phyloP scores from a whole-genome alignment of 2,329 filamentous ascomycete genomes.

The Fusarium solani-melongenae region DNA sequence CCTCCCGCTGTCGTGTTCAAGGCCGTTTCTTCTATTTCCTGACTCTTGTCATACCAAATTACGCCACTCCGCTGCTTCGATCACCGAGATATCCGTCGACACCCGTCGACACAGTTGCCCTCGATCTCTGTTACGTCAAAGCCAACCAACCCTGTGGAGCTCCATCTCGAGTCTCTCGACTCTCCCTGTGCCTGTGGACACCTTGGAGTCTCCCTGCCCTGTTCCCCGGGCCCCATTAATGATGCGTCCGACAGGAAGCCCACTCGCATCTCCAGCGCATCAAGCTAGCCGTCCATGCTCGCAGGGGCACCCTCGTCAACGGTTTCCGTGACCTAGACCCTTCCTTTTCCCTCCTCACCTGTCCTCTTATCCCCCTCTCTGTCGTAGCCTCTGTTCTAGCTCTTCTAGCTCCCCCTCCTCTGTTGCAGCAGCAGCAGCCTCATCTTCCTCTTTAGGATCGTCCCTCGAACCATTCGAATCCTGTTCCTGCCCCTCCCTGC shows the following conservation, averaged over 20 bases:
- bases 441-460: slow-evolving; percentile 24
- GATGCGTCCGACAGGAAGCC: not conserved
- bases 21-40: slow-evolving; percentile 2
- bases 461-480: slow-evolving; percentile 9
- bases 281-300: slow-evolving; percentile 9
- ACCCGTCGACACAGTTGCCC: not conserved
- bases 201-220: not conserved
- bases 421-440: slow-evolving; percentile 2
- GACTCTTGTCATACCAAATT: not conserved
- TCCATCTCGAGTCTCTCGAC: not conserved
- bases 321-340: slow-evolving; percentile 13
- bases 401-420: not conserved
- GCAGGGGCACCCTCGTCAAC: slow-evolving; percentile 33
- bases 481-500: slow-evolving; percentile 7
- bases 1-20: slow-evolving; percentile 20
- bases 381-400: slow-evolving; percentile 13
- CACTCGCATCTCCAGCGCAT: slow-evolving; percentile 7
- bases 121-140: slow-evolving; percentile 1
- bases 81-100: not conserved
- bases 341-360: slow-evolving; percentile 1
- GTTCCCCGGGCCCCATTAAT: not conserved
- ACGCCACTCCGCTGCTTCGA: not conserved
- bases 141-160: slow-evolving; percentile 3
- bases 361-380: not conserved
- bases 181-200: not conserved